These are phyloP conservation scores for Saccharomyces hybrid DNA, from an alignment of 1,139 yeast species.

Conservation along the genomic window DNA sequence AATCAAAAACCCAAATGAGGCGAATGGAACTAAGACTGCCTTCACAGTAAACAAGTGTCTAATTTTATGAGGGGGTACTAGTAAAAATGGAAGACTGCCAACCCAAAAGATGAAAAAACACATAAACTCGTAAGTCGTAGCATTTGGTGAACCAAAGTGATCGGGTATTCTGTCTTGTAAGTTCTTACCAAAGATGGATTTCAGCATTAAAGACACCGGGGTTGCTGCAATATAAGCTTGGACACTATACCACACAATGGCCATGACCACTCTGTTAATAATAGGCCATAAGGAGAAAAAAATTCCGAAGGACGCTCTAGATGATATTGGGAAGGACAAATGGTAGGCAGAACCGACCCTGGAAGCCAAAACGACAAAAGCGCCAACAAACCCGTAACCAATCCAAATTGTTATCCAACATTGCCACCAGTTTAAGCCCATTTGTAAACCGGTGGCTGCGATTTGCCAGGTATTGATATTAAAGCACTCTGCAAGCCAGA, in stretches of 20 bases:
- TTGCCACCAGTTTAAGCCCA: slow-evolving; percentile 83
- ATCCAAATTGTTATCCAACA: slow-evolving; percentile 81
- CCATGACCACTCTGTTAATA: slow-evolving; percentile 72
- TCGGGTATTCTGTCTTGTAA: slow-evolving; percentile 43
- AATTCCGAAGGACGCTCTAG: slow-evolving; percentile 67
- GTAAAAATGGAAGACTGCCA: slow-evolving; percentile 64
- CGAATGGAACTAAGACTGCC: slow-evolving; percentile 68
- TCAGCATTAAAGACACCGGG: slow-evolving; percentile 64
- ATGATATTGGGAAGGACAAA: slow-evolving; percentile 69
- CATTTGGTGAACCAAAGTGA: slow-evolving; percentile 43
- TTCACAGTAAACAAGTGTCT: slow-evolving; percentile 77
- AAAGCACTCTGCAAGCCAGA: slow-evolving; percentile 84
- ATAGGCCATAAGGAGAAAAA: slow-evolving; percentile 78
- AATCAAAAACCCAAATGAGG: slow-evolving; percentile 68
- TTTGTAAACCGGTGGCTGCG: slow-evolving; percentile 70
- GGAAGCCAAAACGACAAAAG: slow-evolving; percentile 56
- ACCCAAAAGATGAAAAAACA: slow-evolving; percentile 75
- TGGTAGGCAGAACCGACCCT: slow-evolving; percentile 70
- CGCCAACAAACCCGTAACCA: slow-evolving; percentile 54
- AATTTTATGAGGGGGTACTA: slow-evolving; percentile 73
- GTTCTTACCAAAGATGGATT: slow-evolving; percentile 58
- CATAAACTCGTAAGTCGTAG: slow-evolving; percentile 63
- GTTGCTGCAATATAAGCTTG: slow-evolving; percentile 80
- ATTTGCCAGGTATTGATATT: slow-evolving; percentile 88
- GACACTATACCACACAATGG: slow-evolving; percentile 78